phyloP scores from a whole-genome alignment of 2,329 filamentous ascomycete species.

The Botrytis pseudocinerea region DNA sequence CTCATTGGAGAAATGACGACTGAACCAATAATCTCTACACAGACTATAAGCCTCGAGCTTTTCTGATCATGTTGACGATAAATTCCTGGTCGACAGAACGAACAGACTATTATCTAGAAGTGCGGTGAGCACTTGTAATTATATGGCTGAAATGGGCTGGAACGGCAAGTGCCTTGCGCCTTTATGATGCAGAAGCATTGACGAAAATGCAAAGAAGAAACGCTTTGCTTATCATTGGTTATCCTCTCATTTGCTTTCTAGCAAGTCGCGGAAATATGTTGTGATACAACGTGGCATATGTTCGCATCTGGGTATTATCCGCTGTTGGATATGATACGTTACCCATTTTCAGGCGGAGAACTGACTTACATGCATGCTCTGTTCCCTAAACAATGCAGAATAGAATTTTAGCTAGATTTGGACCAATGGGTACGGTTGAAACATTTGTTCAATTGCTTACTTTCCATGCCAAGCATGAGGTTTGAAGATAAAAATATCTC shows the following conservation, averaged over 20 bases:
- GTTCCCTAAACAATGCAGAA: not conserved
- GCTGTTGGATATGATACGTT: slow-evolving; percentile 7
- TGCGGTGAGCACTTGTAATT: not conserved
- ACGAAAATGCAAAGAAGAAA: slow-evolving; percentile 13
- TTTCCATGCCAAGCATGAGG: slow-evolving; percentile 6
- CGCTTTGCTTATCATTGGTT: not conserved
- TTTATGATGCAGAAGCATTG: not conserved
- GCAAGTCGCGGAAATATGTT: not conserved
- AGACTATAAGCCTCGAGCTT: not conserved
- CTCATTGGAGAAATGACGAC: not conserved
- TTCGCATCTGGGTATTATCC: slow-evolving; percentile 5
- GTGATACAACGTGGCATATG: slow-evolving; percentile 1
- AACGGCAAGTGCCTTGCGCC: slow-evolving; percentile 16
- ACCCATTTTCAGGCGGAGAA: not conserved
- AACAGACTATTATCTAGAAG: not conserved
- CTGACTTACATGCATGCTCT: not conserved
- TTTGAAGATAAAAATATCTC: slow-evolving; percentile 19
- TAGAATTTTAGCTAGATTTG: not conserved
- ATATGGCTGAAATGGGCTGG: slow-evolving; percentile 1
- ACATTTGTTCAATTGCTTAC: slow-evolving; percentile 1
- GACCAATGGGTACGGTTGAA: slow-evolving; percentile 6
- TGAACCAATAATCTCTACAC: not conserved
- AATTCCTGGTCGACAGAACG: not conserved
- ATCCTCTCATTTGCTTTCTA: not conserved
- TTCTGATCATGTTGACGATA: not conserved